phyloP scores from a whole-genome alignment of 2,329 filamentous ascomycete species.

The Tolypocladium inflatum region DNA sequence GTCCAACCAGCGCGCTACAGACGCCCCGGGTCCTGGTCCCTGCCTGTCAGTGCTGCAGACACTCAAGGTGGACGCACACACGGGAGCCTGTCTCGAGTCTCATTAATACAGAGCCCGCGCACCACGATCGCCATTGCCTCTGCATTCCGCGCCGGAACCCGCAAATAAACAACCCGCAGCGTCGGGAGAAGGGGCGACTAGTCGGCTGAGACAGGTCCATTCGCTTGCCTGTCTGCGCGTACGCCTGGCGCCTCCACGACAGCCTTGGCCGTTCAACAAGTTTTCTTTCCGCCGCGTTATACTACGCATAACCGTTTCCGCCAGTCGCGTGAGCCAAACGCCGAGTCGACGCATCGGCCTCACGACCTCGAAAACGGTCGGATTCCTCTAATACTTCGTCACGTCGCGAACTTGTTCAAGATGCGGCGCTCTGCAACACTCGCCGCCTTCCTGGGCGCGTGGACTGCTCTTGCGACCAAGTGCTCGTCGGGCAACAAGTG shows the following conservation, averaged over 20 bases:
- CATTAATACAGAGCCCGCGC: not conserved
- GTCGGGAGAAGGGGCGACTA: not conserved
- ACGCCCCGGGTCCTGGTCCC: not conserved
- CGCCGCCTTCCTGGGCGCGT: conserved; percentile 21
- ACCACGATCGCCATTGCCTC: not conserved
- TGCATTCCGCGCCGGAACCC: not conserved
- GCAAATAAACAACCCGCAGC: not conserved
- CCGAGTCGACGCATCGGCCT: not conserved
- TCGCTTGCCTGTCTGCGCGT: not conserved
- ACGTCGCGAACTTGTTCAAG: not conserved
- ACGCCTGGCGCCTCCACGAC: not conserved
- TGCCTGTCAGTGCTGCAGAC: not conserved
- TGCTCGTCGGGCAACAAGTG: conserved; percentile 52
- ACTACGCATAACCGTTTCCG: not conserved
- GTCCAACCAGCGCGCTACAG: not conserved
- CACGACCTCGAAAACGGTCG: not conserved
- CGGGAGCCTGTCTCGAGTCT: not conserved
- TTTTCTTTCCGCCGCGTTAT: no score
- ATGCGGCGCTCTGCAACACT: conserved; percentile 23
- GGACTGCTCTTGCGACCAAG: conserved; percentile 18
- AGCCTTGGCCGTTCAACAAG: not conserved
- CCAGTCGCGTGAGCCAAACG: not conserved
- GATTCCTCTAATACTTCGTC: not conserved
- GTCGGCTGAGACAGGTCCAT: not conserved
- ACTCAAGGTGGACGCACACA: not conserved